phyloP scores from a whole-genome alignment of 2,329 filamentous ascomycete species.

The Claviceps spartinae region DNA sequence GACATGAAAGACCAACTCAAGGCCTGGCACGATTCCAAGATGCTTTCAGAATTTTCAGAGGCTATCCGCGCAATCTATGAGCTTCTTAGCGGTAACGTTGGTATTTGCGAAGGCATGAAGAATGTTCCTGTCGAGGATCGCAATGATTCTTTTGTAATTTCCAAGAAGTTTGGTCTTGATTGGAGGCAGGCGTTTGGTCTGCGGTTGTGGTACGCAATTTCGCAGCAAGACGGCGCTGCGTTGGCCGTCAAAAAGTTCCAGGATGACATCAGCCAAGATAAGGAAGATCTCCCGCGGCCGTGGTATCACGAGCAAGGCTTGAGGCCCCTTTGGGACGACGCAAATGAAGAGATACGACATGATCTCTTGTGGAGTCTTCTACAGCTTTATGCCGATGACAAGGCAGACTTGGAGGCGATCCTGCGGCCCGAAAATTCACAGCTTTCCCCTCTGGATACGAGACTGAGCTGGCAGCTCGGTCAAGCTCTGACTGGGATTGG shows the following conservation, averaged over 20 bases:
- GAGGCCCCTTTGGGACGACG: slow-evolving; percentile 46
- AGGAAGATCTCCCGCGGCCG: slow-evolving; percentile 59
- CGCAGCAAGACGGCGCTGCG: slow-evolving; percentile 53
- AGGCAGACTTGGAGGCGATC: slow-evolving; percentile 50
- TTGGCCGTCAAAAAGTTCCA: slow-evolving; percentile 61
- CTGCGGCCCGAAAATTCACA: slow-evolving; percentile 66
- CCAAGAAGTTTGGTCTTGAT: slow-evolving; percentile 70
- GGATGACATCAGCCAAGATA: slow-evolving; percentile 56
- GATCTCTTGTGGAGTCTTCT: slow-evolving; percentile 81
- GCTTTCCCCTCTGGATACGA: slow-evolving; percentile 58
- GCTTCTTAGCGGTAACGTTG: slow-evolving; percentile 76
- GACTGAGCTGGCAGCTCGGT: slow-evolving; percentile 76
- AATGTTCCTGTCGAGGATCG: slow-evolving; percentile 65
- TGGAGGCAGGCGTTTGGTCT: slow-evolving; percentile 92
- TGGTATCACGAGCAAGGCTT: slow-evolving; percentile 53
- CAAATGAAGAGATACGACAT: slow-evolving; percentile 44
- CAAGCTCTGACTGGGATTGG: slow-evolving; percentile 45
- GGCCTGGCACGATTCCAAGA: slow-evolving; percentile 70
- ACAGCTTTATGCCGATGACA: slow-evolving; percentile 57
- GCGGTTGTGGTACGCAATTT: slow-evolving; percentile 75
- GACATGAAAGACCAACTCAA: slow-evolving; percentile 71
- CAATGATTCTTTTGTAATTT: slow-evolving; percentile 66
- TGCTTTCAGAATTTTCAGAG: slow-evolving; percentile 77
- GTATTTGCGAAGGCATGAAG: slow-evolving; percentile 65
- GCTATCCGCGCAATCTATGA: slow-evolving; percentile 80